phyloP scores from a whole-genome alignment of 2,329 filamentous ascomycete species.

The Colletotrichum costaricense region DNA sequence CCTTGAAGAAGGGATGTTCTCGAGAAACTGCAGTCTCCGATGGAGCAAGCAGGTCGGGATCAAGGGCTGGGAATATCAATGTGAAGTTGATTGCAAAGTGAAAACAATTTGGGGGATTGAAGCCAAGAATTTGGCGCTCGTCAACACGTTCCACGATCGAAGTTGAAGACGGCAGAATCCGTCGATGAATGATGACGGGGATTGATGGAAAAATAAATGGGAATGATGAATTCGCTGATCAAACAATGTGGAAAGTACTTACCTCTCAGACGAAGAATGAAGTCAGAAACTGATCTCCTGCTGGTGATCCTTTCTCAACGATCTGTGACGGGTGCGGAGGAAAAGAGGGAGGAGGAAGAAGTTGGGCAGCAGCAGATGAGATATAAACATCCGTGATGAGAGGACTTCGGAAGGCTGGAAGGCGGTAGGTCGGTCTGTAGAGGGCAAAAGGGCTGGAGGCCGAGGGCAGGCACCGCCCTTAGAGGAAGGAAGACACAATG shows the following conservation, averaged over 20 bases:
- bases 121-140: not conserved
- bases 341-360: not conserved
- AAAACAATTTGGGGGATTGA: not conserved
- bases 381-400: not conserved
- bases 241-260: not conserved
- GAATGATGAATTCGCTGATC: no score
- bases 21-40: not conserved
- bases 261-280: not conserved
- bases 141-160: no score
- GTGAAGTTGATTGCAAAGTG: not conserved
- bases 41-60: not conserved
- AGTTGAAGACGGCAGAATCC: not conserved
- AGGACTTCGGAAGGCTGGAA: not conserved
- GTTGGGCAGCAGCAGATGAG: not conserved
- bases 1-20: not conserved
- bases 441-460: not conserved
- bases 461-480: not conserved
- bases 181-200: not conserved
- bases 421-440: not conserved
- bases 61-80: not conserved
- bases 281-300: not conserved
- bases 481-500: not conserved
- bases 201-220: not conserved
- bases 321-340: not conserved
- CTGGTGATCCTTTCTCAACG: not conserved